Percentiles rank a stretch among this genome's conserved stretches.
These are phyloP conservation scores for Geotrichum cucujoidarum DNA, from an alignment of 1,139 yeast genomes.

Conservation along the genomic window DNA sequence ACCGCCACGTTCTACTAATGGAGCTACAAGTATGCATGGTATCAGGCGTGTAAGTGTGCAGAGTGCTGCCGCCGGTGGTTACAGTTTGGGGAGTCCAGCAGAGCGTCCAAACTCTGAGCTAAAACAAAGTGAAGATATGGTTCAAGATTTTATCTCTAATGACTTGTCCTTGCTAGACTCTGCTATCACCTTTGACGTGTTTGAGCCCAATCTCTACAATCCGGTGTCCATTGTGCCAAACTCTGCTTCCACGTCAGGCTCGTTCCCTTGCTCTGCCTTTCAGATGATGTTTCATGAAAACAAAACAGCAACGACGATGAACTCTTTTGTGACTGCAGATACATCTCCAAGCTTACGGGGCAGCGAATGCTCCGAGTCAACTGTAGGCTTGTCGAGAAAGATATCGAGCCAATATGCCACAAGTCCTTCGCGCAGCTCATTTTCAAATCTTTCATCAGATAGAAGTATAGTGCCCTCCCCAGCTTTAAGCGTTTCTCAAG, in stretches of 20 bases:
- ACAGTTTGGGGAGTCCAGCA: too few relatives aligned
- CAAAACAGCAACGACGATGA: too few relatives aligned
- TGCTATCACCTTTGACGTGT: background rate
- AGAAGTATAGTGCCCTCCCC: background rate
- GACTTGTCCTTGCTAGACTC: background rate
- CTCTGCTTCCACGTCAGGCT: background rate
- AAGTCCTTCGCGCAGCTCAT: too few relatives aligned
- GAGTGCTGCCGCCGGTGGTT: too few relatives aligned
- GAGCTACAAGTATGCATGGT: too few relatives aligned
- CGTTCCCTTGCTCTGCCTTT: too few relatives aligned
- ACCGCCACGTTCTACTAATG: too few relatives aligned
- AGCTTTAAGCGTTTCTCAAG: too few relatives aligned
- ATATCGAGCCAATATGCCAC: too few relatives aligned
- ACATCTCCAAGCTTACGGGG: background rate
- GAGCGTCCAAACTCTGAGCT: too few relatives aligned
- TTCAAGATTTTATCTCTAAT: background rate
- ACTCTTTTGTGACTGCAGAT: background rate
- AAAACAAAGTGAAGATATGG: background rate
- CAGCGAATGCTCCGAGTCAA: background rate
- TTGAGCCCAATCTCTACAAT: background rate
- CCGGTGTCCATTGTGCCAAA: background rate
- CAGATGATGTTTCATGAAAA: too few relatives aligned
- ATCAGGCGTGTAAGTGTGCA: too few relatives aligned
- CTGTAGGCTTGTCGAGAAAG: constrained; percentile 3
- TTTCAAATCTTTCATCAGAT: background rate